Evolutionary conservation across 2,329 filamentous ascomycete species (phyloP).

Genomic region (Erysiphe pulchra): DNA sequence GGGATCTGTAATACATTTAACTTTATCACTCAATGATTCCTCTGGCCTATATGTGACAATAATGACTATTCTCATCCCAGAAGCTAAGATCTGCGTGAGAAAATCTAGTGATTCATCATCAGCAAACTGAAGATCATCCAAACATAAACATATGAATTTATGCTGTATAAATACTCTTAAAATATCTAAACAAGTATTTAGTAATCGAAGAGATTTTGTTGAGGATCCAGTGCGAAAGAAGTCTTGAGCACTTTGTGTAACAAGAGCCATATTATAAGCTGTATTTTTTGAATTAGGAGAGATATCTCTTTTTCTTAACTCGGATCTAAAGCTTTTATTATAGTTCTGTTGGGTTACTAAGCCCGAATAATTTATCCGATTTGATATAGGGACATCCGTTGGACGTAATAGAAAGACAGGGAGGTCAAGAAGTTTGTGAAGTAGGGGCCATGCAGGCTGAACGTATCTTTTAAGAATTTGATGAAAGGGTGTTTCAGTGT

Average conservation of each 20-base stretch:
- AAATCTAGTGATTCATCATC: constrained; percentile 71
- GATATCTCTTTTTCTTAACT: constrained; percentile 7
- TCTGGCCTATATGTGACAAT: constrained; percentile 20
- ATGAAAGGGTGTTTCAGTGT: constrained; percentile 38
- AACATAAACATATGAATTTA: constrained; percentile 66
- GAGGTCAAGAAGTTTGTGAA: constrained; percentile 33
- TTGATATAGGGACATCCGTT: not conserved
- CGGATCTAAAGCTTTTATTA: constrained; percentile 9
- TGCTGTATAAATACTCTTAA: constrained; percentile 55
- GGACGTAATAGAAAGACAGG: constrained; percentile 41
- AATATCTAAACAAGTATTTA: constrained; percentile 72
- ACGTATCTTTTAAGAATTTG: constrained; percentile 34
- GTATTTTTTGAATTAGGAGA: constrained; percentile 6
- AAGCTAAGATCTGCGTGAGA: constrained; percentile 52
- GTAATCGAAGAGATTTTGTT: constrained; percentile 44
- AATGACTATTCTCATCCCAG: constrained; percentile 57
- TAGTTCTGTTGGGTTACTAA: constrained; percentile 4
- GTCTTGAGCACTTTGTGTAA: constrained; percentile 28
- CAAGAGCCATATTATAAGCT: constrained; percentile 9
- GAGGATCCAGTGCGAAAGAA: constrained; percentile 30
- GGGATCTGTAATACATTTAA: constrained; percentile 24
- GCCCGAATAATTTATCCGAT: constrained; percentile 7
- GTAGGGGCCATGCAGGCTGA: constrained; percentile 35
- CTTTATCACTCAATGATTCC: constrained; percentile 26
- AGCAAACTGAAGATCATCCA: constrained; percentile 79